Base-by-base conservation (phyloP, 768 basidiomycete species). In the Boletus patriciae region DNA sequence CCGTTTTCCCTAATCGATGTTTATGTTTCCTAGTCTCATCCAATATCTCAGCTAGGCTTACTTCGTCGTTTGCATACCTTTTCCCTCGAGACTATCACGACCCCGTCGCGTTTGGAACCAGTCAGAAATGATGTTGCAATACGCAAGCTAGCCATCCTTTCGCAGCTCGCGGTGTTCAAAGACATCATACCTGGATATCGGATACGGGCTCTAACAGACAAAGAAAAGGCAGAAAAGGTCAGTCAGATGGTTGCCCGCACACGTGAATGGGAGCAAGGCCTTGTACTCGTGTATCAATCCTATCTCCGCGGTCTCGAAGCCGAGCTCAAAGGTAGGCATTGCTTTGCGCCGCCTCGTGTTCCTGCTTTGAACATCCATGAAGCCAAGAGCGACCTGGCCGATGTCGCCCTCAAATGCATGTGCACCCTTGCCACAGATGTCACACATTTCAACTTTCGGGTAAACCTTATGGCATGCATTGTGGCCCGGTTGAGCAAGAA, bases 111-210 rank as follows among this genome's bases (percentile, higher is more conserved):
- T 57, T 78, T 84, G 16, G 83, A 87, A 31, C 86, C 89, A 3
- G 77, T 98, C 9, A 66, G 75, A 18, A 95, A 98, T 63, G 94
- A 98, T 62, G 71, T 78, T 18, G 74, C 89, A 33, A 89, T 99
- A 61, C 85, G 96, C 59, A 91, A 91, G 69, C 77, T 98, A 38
- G 90, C 96, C 3, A 81, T 95, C 46, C 76, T 98, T 40, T 96
- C 94, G 13, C 88, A 96, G 66, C 78, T 98, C 31, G 90, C 94
- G 27, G 92, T 98, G 12, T 97, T 92, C 80, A 94, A 93, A 69
- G 97, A 99, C 71, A 83, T 98, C 60, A 86, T 98, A 41, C 97
- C 97, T 25, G 93, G 93, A 4, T 99, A 98, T 73, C 88, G 94
- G 58, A 96, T 99, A 70, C 92, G 97, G 51, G 75, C 86, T 18